Conservation (phyloP, 73 alveolate genomes). For the Urostyla sp. region DNA sequence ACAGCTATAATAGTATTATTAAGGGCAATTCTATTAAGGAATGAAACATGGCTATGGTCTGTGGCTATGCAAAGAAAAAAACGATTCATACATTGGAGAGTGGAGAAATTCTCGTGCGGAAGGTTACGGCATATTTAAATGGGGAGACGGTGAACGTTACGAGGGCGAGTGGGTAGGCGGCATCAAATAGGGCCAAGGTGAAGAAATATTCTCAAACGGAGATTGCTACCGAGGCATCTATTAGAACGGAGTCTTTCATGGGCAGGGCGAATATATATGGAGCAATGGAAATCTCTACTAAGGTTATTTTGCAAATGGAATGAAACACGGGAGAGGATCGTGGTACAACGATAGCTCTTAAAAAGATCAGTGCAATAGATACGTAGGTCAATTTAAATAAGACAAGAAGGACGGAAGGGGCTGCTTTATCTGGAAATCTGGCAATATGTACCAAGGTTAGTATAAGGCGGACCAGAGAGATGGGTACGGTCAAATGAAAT, state of each 20-base stretch:
- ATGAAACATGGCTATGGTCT: slow-evolving; percentile 27
- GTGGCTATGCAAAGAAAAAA: too few relatives aligned
- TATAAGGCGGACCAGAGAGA: slow-evolving; percentile 10
- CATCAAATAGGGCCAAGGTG: slow-evolving; percentile 9
- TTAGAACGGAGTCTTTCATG: neutral
- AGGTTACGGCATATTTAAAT: slow-evolving; percentile 12
- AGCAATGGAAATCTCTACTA: slow-evolving; percentile 25
- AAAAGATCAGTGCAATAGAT: neutral
- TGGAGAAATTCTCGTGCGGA: slow-evolving; percentile 15
- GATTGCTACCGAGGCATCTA: slow-evolving; percentile 45
- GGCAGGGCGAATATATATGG: slow-evolving; percentile 39
- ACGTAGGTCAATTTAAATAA: neutral
- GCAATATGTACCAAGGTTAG: slow-evolving; percentile 9
- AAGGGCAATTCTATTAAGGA: slow-evolving; percentile 67
- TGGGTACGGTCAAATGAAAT: slow-evolving; percentile 23
- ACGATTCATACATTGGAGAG: slow-evolving; percentile 27
- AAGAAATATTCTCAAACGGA: slow-evolving; percentile 24
- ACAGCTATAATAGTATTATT: slow-evolving; percentile 17
- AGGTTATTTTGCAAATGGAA: slow-evolving; percentile 33
- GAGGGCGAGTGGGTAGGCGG: slow-evolving; percentile 34
- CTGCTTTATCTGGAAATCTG: neutral
- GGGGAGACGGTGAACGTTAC: slow-evolving; percentile 24
- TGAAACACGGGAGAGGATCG: slow-evolving; percentile 23
- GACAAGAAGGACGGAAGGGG: slow-evolving; percentile 15
- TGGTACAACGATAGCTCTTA: neutral